Evolutionary conservation across 805 yeast species (phyloP).

Genomic region (Kluyveromyces dobzhanskii): DNA sequence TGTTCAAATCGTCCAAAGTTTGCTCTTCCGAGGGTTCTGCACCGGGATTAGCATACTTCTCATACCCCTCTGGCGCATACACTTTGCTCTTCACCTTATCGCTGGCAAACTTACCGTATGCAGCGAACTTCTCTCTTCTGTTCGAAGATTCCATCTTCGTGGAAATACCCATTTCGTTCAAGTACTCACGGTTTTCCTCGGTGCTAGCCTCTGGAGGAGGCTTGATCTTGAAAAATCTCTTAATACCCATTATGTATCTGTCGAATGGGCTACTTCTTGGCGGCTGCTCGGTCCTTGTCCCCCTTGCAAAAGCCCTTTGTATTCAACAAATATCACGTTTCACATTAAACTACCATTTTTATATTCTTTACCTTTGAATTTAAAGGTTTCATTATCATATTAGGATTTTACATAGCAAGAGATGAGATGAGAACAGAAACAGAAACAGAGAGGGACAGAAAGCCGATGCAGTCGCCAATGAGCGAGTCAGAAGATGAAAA

Average conservation of each 20-base stretch:
- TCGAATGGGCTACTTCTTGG: too few relatives aligned
- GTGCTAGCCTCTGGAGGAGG: conserved; percentile 41
- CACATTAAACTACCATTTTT: too few relatives aligned
- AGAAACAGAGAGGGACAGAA: too few relatives aligned
- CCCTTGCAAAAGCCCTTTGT: too few relatives aligned
- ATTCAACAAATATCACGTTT: too few relatives aligned
- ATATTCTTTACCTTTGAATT: too few relatives aligned
- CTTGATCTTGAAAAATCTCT: conserved; percentile 36
- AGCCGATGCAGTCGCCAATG: too few relatives aligned
- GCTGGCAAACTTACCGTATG: conserved; percentile 40
- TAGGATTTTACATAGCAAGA: too few relatives aligned
- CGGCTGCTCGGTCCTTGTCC: background rate
- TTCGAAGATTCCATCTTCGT: conserved; percentile 30
- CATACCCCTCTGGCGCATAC: conserved; percentile 35
- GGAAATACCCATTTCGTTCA: conserved; percentile 37
- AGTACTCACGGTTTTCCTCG: conserved; percentile 33
- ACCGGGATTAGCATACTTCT: conserved; percentile 16
- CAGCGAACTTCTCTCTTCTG: conserved; percentile 37
- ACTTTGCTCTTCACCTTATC: conserved; percentile 30
- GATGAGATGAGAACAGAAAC: too few relatives aligned
- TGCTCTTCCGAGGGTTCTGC: conserved; percentile 14
- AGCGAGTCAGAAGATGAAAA: too few relatives aligned
- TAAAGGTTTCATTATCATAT: too few relatives aligned
- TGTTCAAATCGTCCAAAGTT: conserved; percentile 13
- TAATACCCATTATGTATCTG: conserved; percentile 36